Conservation (phyloP, 1,284 basidiomycete genomes). For the Irpex lacteus region DNA sequence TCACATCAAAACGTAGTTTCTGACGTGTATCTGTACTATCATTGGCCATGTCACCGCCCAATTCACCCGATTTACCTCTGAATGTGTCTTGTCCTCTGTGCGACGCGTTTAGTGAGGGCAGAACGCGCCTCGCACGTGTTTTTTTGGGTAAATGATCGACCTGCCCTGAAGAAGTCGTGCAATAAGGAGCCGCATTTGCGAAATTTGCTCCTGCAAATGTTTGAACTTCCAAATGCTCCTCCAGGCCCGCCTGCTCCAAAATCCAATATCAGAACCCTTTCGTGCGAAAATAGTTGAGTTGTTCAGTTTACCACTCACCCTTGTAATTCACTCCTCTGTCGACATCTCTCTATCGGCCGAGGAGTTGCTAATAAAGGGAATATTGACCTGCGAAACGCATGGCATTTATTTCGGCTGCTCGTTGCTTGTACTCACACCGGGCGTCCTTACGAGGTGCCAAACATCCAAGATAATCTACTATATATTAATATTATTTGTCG, state of each 20-base stretch:
- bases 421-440: conserved; percentile 4
- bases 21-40: too few relatives aligned
- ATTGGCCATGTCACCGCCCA: too few relatives aligned
- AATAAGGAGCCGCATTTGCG: not conserved
- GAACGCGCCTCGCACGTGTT: conserved; percentile 5
- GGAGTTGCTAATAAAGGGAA: conserved; percentile 22
- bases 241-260: too few relatives aligned
- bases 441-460: conserved; percentile 21
- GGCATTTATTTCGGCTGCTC: conserved; percentile 20
- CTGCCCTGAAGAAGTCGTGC: conserved; percentile 9
- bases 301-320: conserved; percentile 7
- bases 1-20: not conserved
- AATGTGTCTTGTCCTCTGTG: not conserved
- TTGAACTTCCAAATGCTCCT: too few relatives aligned
- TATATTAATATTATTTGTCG: not conserved
- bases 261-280: too few relatives aligned
- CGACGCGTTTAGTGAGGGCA: not conserved
- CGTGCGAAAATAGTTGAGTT: not conserved
- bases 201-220: not conserved
- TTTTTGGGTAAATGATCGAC: not conserved
- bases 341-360: conserved; percentile 14
- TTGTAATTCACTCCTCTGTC: conserved; percentile 19
- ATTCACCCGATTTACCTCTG: not conserved
- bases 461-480: conserved; percentile 8
- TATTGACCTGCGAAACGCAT: conserved; percentile 4